Evolutionary conservation across 164 flowering plant species (phyloP).

Genomic region (Amborella trichopoda): DNA sequence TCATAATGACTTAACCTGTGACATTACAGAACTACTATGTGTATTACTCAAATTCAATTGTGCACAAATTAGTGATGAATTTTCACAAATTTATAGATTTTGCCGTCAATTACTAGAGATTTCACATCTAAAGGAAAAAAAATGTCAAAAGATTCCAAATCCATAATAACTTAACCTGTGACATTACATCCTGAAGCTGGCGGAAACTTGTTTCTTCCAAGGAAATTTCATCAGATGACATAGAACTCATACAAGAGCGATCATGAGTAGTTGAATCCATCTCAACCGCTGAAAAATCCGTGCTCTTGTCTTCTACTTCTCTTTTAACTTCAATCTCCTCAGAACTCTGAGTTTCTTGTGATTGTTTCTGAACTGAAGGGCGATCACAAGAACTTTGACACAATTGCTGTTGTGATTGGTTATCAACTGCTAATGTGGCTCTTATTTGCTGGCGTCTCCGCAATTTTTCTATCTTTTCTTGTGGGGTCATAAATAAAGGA

Average conservation of each 20-base stretch:
- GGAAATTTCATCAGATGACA: slow-evolving; percentile 35
- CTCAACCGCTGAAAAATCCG: slow-evolving; percentile 18
- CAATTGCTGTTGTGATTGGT: slow-evolving; percentile 7
- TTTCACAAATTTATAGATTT: too few relatives aligned
- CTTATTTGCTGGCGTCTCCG: slow-evolving; percentile 9
- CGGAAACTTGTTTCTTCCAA: slow-evolving; percentile 59
- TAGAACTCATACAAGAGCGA: slow-evolving; percentile 43
- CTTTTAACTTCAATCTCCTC: slow-evolving; percentile 28
- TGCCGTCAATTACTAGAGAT: too few relatives aligned
- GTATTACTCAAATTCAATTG: too few relatives aligned
- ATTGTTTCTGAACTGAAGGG: slow-evolving; percentile 13
- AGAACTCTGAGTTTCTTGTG: slow-evolving; percentile 13
- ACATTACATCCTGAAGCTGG: slow-evolving; percentile 75
- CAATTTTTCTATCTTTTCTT: slow-evolving; percentile 17
- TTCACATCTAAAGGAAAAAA: too few relatives aligned
- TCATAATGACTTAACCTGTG: slow-evolving; percentile 46
- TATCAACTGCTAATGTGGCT: slow-evolving; percentile 8
- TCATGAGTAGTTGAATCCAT: slow-evolving; percentile 44
- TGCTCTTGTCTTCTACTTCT: slow-evolving; percentile 20
- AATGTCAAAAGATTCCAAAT: too few relatives aligned
- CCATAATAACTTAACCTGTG: slow-evolving; percentile 46
- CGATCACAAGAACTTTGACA: slow-evolving; percentile 13
- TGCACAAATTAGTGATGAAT: too few relatives aligned
- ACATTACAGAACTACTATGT: too few relatives aligned
- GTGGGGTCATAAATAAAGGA: slow-evolving; percentile 7